A percentile compares a stretch with the other conserved stretches of the same genome.
Conservation (phyloP, 163 green algal genomes). For the Scenedesmus sp. region DNA sequence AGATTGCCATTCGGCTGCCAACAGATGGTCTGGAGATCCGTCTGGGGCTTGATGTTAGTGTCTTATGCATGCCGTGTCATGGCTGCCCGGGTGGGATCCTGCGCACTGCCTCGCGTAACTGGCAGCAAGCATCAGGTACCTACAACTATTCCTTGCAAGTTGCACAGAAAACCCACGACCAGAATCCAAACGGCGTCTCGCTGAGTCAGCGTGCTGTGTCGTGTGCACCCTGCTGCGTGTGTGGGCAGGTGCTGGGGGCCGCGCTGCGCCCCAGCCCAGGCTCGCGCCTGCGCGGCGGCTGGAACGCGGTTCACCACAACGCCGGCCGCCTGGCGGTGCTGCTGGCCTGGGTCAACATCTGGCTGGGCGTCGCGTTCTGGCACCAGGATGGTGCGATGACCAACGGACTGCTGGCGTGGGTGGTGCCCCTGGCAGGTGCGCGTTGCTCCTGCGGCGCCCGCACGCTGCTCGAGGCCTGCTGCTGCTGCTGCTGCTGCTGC, state of each 20-base stretch:
- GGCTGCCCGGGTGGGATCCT: too few relatives aligned
- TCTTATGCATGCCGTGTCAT: too few relatives aligned
- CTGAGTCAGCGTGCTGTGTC: background rate
- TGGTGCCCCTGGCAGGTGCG: conserved; percentile 27
- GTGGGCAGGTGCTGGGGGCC: background rate
- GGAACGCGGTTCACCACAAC: conserved; percentile 37
- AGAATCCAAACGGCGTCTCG: too few relatives aligned
- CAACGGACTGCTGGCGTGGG: conserved; percentile 10
- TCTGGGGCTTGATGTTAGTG: too few relatives aligned
- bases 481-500: too few relatives aligned
- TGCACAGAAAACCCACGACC: too few relatives aligned
- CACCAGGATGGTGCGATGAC: background rate
- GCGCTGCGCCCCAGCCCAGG: background rate
- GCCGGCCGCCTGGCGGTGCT: conserved; percentile 10
- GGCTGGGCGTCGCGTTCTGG: conserved; percentile 36
- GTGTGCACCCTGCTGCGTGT: background rate
- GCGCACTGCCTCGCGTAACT: too few relatives aligned
- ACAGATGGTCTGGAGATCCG: too few relatives aligned
- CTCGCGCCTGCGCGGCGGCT: background rate
- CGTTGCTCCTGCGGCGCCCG: background rate
- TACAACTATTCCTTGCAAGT: too few relatives aligned
- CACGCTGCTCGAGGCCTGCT: too few relatives aligned
- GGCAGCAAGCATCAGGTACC: too few relatives aligned
- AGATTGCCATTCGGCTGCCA: too few relatives aligned
- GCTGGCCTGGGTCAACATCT: conserved; percentile 46